phyloP scores from a whole-genome alignment of 2,329 filamentous ascomycete genomes.

The Clonostachys rhizophaga region DNA sequence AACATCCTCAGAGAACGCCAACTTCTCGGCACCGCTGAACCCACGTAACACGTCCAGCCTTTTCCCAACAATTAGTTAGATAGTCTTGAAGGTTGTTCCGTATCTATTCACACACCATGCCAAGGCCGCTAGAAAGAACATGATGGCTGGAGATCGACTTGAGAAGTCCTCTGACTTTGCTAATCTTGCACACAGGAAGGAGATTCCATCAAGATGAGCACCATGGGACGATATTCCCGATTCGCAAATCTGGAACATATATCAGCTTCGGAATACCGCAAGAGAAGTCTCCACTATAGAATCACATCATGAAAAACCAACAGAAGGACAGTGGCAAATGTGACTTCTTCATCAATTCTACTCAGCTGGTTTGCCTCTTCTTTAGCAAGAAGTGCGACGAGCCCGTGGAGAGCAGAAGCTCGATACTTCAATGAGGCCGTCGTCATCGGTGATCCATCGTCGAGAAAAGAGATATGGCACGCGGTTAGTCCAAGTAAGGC shows the following conservation, averaged over 20 bases:
- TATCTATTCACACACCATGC: constrained; percentile 10
- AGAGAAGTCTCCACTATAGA: no score
- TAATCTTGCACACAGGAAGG: constrained; percentile 16
- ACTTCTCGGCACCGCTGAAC: constrained; percentile 20
- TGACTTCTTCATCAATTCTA: constrained; percentile 10
- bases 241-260: constrained; percentile 12
- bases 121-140: constrained; percentile 15
- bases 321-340: constrained; percentile 14
- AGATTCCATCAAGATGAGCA: constrained; percentile 16
- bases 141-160: constrained; percentile 7
- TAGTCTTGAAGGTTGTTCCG: no score
- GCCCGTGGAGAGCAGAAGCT: constrained; percentile 11
- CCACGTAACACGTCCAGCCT: constrained; percentile 20
- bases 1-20: constrained; percentile 14
- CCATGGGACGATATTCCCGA: constrained; percentile 16
- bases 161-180: constrained; percentile 5
- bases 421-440: constrained; percentile 11
- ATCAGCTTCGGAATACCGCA: neutral
- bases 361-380: constrained; percentile 8
- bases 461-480: constrained; percentile 12
- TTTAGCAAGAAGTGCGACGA: constrained; percentile 9
- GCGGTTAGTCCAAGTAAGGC: constrained; percentile 15
- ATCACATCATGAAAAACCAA: constrained; percentile 17
- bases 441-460: constrained; percentile 3
- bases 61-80: no score